Evolutionary conservation across 2,329 filamentous ascomycete species (phyloP), one percentile per base, ranked within the genome.

Genomic region (Verticillium zaregamsianum): DNA sequence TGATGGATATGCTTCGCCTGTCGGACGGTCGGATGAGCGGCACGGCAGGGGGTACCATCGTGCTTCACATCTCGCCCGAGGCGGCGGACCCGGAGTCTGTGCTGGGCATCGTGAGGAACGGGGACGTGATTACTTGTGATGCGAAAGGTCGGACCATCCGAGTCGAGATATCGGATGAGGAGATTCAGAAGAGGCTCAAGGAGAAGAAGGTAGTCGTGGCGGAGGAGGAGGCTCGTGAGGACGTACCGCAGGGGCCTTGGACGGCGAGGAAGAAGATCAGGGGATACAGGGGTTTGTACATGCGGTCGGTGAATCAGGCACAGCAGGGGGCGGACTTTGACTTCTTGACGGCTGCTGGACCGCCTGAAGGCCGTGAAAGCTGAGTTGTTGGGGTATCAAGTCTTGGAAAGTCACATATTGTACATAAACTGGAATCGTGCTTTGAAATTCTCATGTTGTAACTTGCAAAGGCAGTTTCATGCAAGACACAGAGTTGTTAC

Each of bases 11-110:
- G 73, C 86, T 95, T 3, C 81, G 96, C 1, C 83, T 97, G 35
- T 96, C 92, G 0, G 93, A 97, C 69, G 93, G 93, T 0, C 78
- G 93, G 33, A 97, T 97, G 80, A 90, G 86, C 28, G 93, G 93
- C 5, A 95, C 93, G 0, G 90, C 86, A 2, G 93, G 96, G 56
- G 93, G 93, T 0, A 97, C 95, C 61, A 94, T 97, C 66, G 91
- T 95, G 0, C 86, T 95, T 6, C 93, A 97, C 68, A 89, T 97
- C 6, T 88, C 89, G 2, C 93, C 93, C 1, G 93, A 97, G 74
- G 92, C 92, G 0, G 92, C 90, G 0, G 75, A 83, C 33, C 90
- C 91, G 0, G 87, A 85, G 12, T 92, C 91, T 0, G 90, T 92
- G 0, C 85, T 97, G 65, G 93, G 91, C 0, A 76, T 96, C 1